Base-by-base conservation (phyloP, 495 filamentous ascomycete genomes). In the Cryomyces antarcticus region DNA sequence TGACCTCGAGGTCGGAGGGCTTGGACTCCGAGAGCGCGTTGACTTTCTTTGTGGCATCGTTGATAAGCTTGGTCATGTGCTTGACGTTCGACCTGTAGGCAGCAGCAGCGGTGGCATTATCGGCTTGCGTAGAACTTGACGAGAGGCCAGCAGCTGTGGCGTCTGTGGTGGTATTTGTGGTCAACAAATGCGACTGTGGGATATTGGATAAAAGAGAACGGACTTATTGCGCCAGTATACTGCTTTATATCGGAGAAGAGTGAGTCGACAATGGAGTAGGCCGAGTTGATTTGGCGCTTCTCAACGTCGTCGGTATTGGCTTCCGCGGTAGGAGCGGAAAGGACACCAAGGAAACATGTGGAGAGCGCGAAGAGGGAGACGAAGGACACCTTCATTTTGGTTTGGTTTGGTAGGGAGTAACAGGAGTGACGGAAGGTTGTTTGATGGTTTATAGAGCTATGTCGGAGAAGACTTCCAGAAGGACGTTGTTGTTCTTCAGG, bases 201-300 rank as follows among this genome's bases (percentile, higher is more conserved):
- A 36, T 2, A 36, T 36, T 36, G 33, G 33, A 36, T 36, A 10
- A 13, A 36, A 36, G 33, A 3, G 1, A 36, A 36, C 48, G 29
- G 27, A 44, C 41, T 53, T 47, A 53, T 53, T 30, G 44, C 45
- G 24, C 48, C 48, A 38, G 51, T 53, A 42, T 53, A 50, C 12
- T 46, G 44, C n/a, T 50, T 38, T 44, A 53, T 41, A n/a, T 50
- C 38, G 30, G 41, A 42, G 47, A 45, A 53, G 27, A 53, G 45
- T 12, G 40, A 30, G 11, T 45, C 38, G 41, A 50, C 44, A 39
- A 48, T 70, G 38, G 30, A 27, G 40, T 44, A 44, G 13, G 48
- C 48, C 4, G 30, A 38, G 6, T 39, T 29, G 1, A 29, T 9
- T 30, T 49, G 48, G 33, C 51, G 51, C 40, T 44, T 45, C 42